Evolutionary conservation across 2,329 filamentous ascomycete genomes (phyloP).

Genomic region (Chrysoporthe cubensis): DNA sequence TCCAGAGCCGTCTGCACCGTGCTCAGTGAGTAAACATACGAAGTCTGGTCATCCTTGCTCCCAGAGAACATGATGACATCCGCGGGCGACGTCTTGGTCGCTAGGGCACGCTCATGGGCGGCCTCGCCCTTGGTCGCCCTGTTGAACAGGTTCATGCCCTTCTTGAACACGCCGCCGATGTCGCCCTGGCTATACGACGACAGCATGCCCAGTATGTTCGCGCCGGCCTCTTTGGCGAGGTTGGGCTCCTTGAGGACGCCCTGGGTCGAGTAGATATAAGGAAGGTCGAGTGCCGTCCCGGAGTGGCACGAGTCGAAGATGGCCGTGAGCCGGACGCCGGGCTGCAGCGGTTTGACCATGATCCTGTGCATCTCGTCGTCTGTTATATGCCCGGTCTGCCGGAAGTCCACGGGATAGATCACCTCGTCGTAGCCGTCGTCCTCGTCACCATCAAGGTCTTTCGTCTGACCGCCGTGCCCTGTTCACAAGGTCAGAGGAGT

Average conservation of each 20-base stretch:
- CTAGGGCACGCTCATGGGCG: slow-evolving; percentile 77
- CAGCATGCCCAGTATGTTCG: slow-evolving; percentile 63
- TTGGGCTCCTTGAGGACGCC: slow-evolving; percentile 72
- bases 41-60: slow-evolving; percentile 95
- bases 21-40: slow-evolving; percentile 58
- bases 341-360: slow-evolving; percentile 62
- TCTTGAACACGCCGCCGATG: slow-evolving; percentile 78
- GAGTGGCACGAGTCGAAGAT: slow-evolving; percentile 72
- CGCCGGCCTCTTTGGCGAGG: slow-evolving; percentile 68
- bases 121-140: slow-evolving; percentile 82
- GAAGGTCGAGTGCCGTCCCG: slow-evolving; percentile 67
- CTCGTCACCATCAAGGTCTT: slow-evolving; percentile 78
- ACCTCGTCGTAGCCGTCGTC: slow-evolving; percentile 83
- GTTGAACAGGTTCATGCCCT: slow-evolving; percentile 83
- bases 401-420: slow-evolving; percentile 82
- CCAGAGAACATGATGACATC: slow-evolving; percentile 98
- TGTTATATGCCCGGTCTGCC: slow-evolving; percentile 78
- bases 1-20: not conserved
- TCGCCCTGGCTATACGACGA: slow-evolving; percentile 71
- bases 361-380: slow-evolving; percentile 83
- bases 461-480: slow-evolving; percentile 82
- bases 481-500: slow-evolving; percentile 24
- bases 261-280: slow-evolving; percentile 71
- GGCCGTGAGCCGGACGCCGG: slow-evolving; percentile 62
- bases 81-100: slow-evolving; percentile 91